Conservation (phyloP, 176 grass and related monocot species). For the Leersia perrieri region DNA sequence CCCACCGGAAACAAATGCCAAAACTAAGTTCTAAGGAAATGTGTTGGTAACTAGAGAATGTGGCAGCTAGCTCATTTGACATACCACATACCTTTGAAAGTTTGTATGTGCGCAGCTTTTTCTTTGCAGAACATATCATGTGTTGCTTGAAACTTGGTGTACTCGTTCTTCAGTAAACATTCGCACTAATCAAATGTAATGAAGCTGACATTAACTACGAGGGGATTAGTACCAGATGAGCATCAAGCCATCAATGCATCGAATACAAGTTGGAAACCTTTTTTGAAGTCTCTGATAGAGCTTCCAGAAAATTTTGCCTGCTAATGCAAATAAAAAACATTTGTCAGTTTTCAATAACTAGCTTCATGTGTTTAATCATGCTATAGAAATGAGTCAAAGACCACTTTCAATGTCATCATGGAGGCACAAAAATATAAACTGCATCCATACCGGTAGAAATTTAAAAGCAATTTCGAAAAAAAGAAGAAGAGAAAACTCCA, state of each 20-base stretch:
- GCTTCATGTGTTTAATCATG: not conserved
- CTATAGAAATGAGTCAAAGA: not conserved
- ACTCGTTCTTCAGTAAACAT: conserved; percentile 77
- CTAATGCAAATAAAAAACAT: conserved; percentile 7
- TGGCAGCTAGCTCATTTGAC: not conserved
- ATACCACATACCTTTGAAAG: conserved; percentile 90
- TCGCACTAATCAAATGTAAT: conserved; percentile 62
- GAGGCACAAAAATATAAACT: too few species aligned
- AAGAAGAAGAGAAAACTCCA: too few species aligned
- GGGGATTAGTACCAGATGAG: not conserved
- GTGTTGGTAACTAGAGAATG: not conserved
- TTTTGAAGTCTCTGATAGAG: conserved; percentile 78
- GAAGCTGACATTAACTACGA: conserved; percentile 6
- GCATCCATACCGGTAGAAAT: not conserved
- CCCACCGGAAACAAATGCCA: not conserved
- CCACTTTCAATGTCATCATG: not conserved
- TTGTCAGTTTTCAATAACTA: conserved; percentile 33
- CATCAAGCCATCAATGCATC: not conserved
- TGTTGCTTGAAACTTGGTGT: conserved; percentile 69
- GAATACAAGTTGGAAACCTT: conserved; percentile 38
- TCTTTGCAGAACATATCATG: conserved; percentile 86
- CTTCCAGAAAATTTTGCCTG: conserved; percentile 85
- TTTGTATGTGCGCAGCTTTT: conserved; percentile 69
- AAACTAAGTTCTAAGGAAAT: not conserved
- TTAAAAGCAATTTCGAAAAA: conserved; percentile 5